A percentile compares a stretch with the other conserved stretches of the same genome.
phyloP scores from a whole-genome alignment of 805 yeast genomes.

The Lipomyces kockii region DNA sequence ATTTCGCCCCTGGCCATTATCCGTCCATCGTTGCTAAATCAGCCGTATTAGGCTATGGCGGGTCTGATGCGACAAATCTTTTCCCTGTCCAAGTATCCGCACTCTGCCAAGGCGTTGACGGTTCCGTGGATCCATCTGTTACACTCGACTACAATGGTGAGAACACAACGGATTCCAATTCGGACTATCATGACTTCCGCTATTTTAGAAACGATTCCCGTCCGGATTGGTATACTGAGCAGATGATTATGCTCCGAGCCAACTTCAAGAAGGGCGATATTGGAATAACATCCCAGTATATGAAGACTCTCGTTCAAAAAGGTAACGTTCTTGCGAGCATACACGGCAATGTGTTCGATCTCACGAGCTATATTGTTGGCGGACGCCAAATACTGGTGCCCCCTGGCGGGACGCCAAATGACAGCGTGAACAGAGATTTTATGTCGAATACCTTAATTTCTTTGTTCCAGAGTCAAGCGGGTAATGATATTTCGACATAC shows the following conservation, averaged over 20 bases:
- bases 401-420: slow-evolving; percentile 39
- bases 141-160: slow-evolving; percentile 40
- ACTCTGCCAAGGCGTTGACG: slow-evolving; percentile 46
- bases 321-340: slow-evolving; percentile 45
- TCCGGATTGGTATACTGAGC: slow-evolving; percentile 51
- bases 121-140: slow-evolving; percentile 44
- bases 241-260: slow-evolving; percentile 46
- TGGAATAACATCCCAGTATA: slow-evolving; percentile 46
- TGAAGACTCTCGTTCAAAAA: slow-evolving; percentile 44
- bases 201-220: slow-evolving; percentile 47
- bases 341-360: slow-evolving; percentile 48
- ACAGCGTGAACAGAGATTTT: slow-evolving; percentile 42
- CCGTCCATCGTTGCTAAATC: slow-evolving; percentile 47
- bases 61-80: slow-evolving; percentile 45
- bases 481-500: slow-evolving; percentile 45
- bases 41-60: slow-evolving; percentile 48
- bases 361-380: slow-evolving; percentile 47
- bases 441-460: slow-evolving; percentile 43
- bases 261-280: slow-evolving; percentile 47
- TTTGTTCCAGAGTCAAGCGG: slow-evolving; percentile 46
- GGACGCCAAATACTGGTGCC: slow-evolving; percentile 44
- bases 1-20: slow-evolving; percentile 48
- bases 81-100: slow-evolving; percentile 51
- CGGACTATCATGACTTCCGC: slow-evolving; percentile 50
- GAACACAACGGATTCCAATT: slow-evolving; percentile 49